Percentiles rank a stretch among this genome's conserved stretches.
These are phyloP conservation scores for Colletotrichum falcatum DNA, from an alignment of 2,329 filamentous ascomycete genomes.

Conservation along the genomic window DNA sequence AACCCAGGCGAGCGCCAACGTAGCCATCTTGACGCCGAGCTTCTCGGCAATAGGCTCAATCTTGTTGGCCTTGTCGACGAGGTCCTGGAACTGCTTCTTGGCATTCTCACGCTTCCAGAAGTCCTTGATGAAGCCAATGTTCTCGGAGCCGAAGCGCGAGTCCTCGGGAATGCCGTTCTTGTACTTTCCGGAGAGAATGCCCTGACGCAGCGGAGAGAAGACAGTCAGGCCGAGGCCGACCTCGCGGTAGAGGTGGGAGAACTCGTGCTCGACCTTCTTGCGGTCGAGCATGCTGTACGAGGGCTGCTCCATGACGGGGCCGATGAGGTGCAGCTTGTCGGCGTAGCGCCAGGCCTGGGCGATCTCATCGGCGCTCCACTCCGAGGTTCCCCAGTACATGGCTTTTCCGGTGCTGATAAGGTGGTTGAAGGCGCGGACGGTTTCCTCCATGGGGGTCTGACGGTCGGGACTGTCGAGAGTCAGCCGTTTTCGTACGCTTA, in stretches of 20 bases:
- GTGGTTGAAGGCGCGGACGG: conserved; percentile 77
- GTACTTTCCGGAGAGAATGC: conserved; percentile 76
- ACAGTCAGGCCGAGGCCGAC: conserved; percentile 71
- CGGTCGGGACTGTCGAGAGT: conserved; percentile 62
- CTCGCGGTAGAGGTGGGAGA: conserved; percentile 69
- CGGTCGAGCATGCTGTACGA: conserved; percentile 74
- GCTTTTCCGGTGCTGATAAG: conserved; percentile 75
- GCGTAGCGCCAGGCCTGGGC: conserved; percentile 71
- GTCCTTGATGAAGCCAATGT: conserved; percentile 67
- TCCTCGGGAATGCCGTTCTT: conserved; percentile 70
- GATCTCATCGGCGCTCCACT: conserved; percentile 76
- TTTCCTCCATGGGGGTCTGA: conserved; percentile 77
- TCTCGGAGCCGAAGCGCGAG: conserved; percentile 67
- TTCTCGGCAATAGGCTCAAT: conserved; percentile 73
- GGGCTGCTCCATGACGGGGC: conserved; percentile 75
- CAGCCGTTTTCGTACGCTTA: not conserved
- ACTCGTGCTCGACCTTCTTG: conserved; percentile 73
- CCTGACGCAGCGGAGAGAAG: conserved; percentile 69
- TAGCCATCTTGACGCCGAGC: conserved; percentile 68
- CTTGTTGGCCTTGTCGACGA: conserved; percentile 70
- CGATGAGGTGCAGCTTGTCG: conserved; percentile 70
- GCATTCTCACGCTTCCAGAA: conserved; percentile 62
- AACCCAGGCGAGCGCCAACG: conserved; percentile 72
- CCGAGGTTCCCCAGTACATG: conserved; percentile 78
- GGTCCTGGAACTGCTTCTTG: conserved; percentile 64